Conservation (phyloP, 1,284 basidiomycete species). For the Cutaneotrichosporon spelunceum region DNA sequence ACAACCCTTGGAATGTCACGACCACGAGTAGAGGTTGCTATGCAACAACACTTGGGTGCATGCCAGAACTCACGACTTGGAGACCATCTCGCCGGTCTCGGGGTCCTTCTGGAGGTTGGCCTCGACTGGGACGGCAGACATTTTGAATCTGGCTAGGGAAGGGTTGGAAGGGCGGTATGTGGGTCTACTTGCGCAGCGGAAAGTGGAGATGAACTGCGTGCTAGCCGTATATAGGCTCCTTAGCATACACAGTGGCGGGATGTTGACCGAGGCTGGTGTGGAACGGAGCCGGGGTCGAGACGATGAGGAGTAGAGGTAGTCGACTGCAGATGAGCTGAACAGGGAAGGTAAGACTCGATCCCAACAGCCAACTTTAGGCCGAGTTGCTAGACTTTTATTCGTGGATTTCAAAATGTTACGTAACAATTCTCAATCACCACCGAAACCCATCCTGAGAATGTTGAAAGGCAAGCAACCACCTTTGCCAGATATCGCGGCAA, state of each 20-base stretch:
- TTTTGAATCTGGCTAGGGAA: slow-evolving; percentile 27
- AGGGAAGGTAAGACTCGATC: no score
- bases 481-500: neutral
- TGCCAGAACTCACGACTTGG: slow-evolving; percentile 70
- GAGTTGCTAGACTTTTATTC: neutral
- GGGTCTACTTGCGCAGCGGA: slow-evolving; percentile 3
- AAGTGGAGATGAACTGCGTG: slow-evolving; percentile 8
- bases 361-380: neutral
- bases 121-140: slow-evolving; percentile 47
- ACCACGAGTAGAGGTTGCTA: neutral
- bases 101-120: slow-evolving; percentile 61
- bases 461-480: slow-evolving; percentile 7
- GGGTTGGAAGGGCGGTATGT: neutral
- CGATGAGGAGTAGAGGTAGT: neutral
- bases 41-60: no score
- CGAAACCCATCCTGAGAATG: neutral
- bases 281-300: neutral
- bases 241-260: slow-evolving; percentile 22
- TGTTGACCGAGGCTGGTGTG: neutral
- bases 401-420: neutral
- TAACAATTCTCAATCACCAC: neutral
- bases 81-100: slow-evolving; percentile 89
- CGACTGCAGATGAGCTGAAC: neutral
- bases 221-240: slow-evolving; percentile 10
- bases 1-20: neutral